Base-by-base conservation (phyloP, 1,139 yeast species). In the Trichomonascaceae sp. region DNA sequence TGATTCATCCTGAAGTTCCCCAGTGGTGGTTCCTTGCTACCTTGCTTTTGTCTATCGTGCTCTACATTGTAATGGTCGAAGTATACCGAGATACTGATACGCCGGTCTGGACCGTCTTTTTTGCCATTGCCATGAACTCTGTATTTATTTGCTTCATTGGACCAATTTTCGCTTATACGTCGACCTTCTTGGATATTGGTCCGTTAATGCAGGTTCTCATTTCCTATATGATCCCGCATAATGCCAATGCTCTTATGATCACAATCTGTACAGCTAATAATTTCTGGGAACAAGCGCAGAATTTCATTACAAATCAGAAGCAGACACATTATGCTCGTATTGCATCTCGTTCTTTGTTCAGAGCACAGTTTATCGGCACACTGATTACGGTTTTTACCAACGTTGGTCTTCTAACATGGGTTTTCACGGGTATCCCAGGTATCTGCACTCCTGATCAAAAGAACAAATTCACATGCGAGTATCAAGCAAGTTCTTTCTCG, bases 221-320 rank as follows among this genome's bases (percentile, higher is more conserved):
- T 20, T 85, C 87, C 36, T 81, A 81, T 59, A 82, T 83, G 7
- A 59, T 81, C 51, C 85, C 84, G 41, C 84, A 84, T 56, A 80
- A 82, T 56, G 84, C 83, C 46, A 67, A 73, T 52, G 85, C 86
- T 2, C 69, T 81, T 59, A 80, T 77, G 75, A 74, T 77, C 50
- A 69, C 80, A 49, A 81, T 80, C 62, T 81, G 83, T 1, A 73
- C 75, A 57, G 86, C 85, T 27, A 76, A 75, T 61, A 81, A 81
- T 63, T 79, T 80, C 56, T 80, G 78, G 63, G 84, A 84, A 17
- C 50, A 45, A 39, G 53, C 57, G 52, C 54, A 54, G 44, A 43
- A 56, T 2, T 85, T 81, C 65, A 84, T 85, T 20, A 81, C 80
- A 53, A 85, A 81, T 67, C 83, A 77, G 65, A 81, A 81, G 63